These are phyloP conservation scores for Podaxis mareebaensis DNA, from an alignment of 768 basidiomycete species.

Conservation along the genomic window DNA sequence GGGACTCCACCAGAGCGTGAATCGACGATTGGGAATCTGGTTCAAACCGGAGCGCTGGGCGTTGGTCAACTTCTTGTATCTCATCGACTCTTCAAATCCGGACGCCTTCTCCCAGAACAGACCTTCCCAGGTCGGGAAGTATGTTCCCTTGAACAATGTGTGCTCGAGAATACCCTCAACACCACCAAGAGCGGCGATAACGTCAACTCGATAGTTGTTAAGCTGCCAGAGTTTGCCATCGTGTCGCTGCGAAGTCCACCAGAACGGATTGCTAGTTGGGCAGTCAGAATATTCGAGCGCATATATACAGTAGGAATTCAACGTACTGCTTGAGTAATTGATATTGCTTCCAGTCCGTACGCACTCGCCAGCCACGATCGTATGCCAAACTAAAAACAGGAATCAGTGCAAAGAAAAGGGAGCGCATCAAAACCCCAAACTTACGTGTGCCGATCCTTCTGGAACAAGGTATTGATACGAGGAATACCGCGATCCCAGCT, in stretches of 20 bases:
- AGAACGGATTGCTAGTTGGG: slow-evolving; percentile 83
- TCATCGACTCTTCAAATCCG: slow-evolving; percentile 95
- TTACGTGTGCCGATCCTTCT: slow-evolving; percentile 94
- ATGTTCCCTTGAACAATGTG: slow-evolving; percentile 96
- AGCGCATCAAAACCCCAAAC: slow-evolving; percentile 22
- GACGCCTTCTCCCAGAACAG: slow-evolving; percentile 99
- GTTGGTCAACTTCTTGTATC: slow-evolving; percentile 96
- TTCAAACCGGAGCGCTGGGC: slow-evolving; percentile 98
- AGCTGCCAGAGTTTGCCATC: slow-evolving; percentile 96
- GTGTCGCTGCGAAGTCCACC: slow-evolving; percentile 98
- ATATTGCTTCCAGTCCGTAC: slow-evolving; percentile 98
- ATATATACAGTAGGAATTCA: neutral
- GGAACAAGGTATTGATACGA: slow-evolving; percentile 98
- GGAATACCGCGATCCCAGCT: slow-evolving; percentile 99
- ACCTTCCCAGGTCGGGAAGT: slow-evolving; percentile 98
- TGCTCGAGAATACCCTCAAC: slow-evolving; percentile 97
- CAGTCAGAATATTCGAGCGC: slow-evolving; percentile 9
- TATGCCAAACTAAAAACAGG: slow-evolving; percentile 71
- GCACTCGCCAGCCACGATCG: slow-evolving; percentile 98
- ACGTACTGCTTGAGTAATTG: slow-evolving; percentile 86
- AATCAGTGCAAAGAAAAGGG: slow-evolving; percentile 9
- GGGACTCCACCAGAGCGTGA: slow-evolving; percentile 99
- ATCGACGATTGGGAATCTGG: slow-evolving; percentile 98
- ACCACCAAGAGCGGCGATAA: slow-evolving; percentile 96
- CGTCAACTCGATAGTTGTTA: slow-evolving; percentile 98